Evolutionary conservation across 2,329 filamentous ascomycete genomes (phyloP).

Genomic region (Epichloe hybrida): DNA sequence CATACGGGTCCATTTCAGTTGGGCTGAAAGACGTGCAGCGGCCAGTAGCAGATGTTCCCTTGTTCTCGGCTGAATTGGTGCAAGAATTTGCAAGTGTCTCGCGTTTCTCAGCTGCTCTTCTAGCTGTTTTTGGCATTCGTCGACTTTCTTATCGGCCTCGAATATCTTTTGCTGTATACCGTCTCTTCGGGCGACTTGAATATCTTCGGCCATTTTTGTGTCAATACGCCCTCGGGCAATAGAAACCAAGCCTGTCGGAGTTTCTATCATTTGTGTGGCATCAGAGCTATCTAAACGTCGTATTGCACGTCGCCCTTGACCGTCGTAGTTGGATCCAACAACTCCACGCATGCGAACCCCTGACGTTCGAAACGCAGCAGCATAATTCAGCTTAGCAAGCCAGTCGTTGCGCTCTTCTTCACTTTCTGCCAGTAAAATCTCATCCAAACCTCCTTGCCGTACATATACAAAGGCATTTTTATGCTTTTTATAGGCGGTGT

Average conservation of each 20-base stretch:
- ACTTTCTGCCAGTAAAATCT: constrained; percentile 79
- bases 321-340: constrained; percentile 72
- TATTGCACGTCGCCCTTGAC: constrained; percentile 60
- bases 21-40: constrained; percentile 71
- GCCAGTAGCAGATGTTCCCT: constrained; percentile 76
- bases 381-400: constrained; percentile 92
- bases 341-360: constrained; percentile 85
- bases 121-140: constrained; percentile 58
- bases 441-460: constrained; percentile 73
- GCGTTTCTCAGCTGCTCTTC: constrained; percentile 79
- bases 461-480: constrained; percentile 92
- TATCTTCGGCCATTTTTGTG: constrained; percentile 72
- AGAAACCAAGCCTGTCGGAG: constrained; percentile 58
- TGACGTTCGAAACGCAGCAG: constrained; percentile 82
- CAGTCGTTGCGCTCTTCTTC: constrained; percentile 93
- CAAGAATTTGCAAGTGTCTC: constrained; percentile 75
- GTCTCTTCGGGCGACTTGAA: constrained; percentile 66
- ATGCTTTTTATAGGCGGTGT: constrained; percentile 82
- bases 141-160: constrained; percentile 70
- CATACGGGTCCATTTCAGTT: constrained; percentile 85
- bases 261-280: constrained; percentile 47
- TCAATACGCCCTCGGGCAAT: constrained; percentile 63
- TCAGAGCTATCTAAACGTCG: constrained; percentile 55
- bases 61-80: constrained; percentile 82
- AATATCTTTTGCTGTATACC: constrained; percentile 74